Evolutionary conservation across 305 asterid genomes (phyloP), one percentile per base, ranked within the genome.

Genomic region (Nicotiana rustica): DNA sequence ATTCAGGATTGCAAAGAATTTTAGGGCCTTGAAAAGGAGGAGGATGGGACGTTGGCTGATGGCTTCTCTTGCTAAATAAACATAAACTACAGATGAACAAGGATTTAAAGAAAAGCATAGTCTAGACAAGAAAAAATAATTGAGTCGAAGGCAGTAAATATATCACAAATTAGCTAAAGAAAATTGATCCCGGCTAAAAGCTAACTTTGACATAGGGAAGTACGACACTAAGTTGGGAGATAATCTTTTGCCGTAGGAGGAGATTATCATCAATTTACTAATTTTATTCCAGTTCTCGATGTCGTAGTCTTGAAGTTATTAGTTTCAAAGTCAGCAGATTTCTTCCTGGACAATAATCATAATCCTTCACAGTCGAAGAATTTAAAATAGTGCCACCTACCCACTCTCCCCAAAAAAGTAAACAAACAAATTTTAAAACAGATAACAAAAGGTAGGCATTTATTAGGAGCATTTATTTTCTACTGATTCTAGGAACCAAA

Each of bases 121-220:
- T 66, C 47, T 2, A 5, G 7, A 31, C 44, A 31, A 31, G 19
- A 31, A 13, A 13, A 29, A 14, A 29, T 13, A 31, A 10, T 10
- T 13, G 19, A 12, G 47, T 14, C 12, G 9, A 14, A 29, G 47
- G 15, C 71, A 13, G 12, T 66, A 66, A 66, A 66, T 14, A 47
- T 4, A 66, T 55, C 19, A 66, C 14, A 66, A 31, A n/a, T 13
- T 31, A 33, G 71, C 21, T 31, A 38, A 12, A 29, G 47, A 66
- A 73, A 73, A 70, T 44, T 70, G 78, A 44, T 44, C 18, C 25
- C 12, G 47, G 62, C 64, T 49, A 73, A 73, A 73, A 49, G 21
- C 79, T 25, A 21, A 73, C 8, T 3, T 21, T 49, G 21, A 41
- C 4, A 73, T 47, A 55, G 41, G 79, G 64, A 21, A 49, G 62